These are phyloP conservation scores for Solanum sejunctum DNA, from an alignment of 257 asterid genomes.

Conservation along the genomic window DNA sequence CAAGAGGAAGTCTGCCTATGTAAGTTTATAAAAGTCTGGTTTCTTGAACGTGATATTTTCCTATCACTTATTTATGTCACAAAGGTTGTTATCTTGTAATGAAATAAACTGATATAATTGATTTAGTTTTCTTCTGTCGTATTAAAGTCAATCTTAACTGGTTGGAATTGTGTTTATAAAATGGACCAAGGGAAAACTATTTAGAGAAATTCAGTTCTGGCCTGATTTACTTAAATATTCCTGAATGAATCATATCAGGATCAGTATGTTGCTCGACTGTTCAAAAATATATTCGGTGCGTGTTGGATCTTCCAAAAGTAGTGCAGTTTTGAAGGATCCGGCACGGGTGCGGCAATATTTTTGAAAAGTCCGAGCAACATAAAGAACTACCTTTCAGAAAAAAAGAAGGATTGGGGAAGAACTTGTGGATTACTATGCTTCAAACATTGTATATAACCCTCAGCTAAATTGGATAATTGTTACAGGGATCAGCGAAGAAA, in stretches of 20 bases:
- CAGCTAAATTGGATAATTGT: not conserved
- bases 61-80: not conserved
- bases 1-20: constrained; percentile 52
- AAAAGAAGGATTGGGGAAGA: not conserved
- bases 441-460: not conserved
- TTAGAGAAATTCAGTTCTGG: not conserved
- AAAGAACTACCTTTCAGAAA: not conserved
- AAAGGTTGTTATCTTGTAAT: no score
- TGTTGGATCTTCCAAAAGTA: no score
- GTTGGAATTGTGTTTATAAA: not conserved
- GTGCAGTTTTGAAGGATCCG: no score
- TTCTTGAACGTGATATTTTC: not conserved
- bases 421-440: not conserved
- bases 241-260: not conserved
- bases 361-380: no score
- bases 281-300: no score
- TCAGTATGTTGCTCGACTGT: no score
- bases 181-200: not conserved
- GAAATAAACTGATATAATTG: not conserved
- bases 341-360: no score
- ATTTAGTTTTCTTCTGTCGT: not conserved
- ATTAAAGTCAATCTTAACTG: not conserved
- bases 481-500: constrained; percentile 60
- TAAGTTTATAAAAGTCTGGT: constrained; percentile 15
- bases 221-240: not conserved